Evolutionary conservation across 768 basidiomycete species (phyloP), one percentile per base, ranked within the genome.

Genomic region (Mrakia blollopis): DNA sequence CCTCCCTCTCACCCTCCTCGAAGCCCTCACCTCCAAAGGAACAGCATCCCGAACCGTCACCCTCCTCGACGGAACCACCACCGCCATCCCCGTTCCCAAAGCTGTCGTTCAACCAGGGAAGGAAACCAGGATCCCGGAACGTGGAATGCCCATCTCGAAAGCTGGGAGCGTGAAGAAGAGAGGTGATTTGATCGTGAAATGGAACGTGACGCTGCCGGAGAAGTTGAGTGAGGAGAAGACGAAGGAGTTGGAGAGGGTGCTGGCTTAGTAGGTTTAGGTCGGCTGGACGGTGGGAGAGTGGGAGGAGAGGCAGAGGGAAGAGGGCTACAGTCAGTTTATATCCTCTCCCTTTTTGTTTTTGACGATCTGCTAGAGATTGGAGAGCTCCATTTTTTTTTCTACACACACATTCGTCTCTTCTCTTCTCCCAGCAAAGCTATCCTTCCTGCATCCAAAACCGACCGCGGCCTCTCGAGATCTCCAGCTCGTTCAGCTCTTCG

Each of bases 111-210:
- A 82, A 74, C 83, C 83, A 5, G 90, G 89, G 10, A 88, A 90
- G 84, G 87, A 91, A 83, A 91, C 89, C 28, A 87, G 85, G 37
- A 83, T 97, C 4, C 67, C 85, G 2, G 91, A 89, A 2, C 82
- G 81, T 83, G 94, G 94, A 11, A 94, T 95, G 93, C 94, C 95
- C 3, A 89, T 94, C 67, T 87, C 93, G 76, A 94, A 92, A 83
- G 91, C 90, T 77, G 90, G 89, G 25, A 86, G 85, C 61, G 85
- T 85, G 76, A 88, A 86, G 84, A 88, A 85, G 79, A 93, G 92
- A 84, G 96, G 96, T 0, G 92, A 98, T 84, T 83, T 98, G 72
- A 85, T 92, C 69, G 87, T 96, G 68, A 88, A 87, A 78, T 93
- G 85, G 83, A 92, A 96, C 60, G 87, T 96, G 30, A 86, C 88